Evolutionary conservation across 768 basidiomycete species (phyloP), one percentile per base, ranked within the genome.

Genomic region (Favolaschia claudopus): DNA sequence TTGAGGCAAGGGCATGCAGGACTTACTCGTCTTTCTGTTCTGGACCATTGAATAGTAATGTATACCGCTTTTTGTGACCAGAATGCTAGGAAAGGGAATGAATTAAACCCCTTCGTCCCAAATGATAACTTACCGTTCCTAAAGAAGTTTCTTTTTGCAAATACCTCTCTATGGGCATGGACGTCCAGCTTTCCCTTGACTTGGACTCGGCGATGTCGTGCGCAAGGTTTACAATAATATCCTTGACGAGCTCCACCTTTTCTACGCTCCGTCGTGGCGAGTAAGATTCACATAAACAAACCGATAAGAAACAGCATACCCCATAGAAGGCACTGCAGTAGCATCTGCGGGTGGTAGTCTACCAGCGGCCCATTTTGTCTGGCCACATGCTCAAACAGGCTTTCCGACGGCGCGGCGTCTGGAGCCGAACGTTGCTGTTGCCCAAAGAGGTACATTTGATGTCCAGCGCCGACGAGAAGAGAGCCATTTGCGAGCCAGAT

Each of bases 321-420:
- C 95, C 95, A 96, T 8, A 97, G 76, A 52, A 98, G 78, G 69
- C 94, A 96, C 69, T 98, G 96, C 13, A 95, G 75, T 17, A 99
- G 71, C 83, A 96, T 89, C 68, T 96, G 93, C 4, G 96, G 96
- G 74, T 98, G 94, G 71, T 93, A 95, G 72, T 97, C 93, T 17
- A 87, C 85, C 32, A 98, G 75, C 4, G 96, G 95, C 0, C 93
- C 94, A 70, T 96, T 95, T 45, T 85, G 82, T 55, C 87, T 76
- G 6, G 91, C 92, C 32, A 95, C 92, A 67, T 91, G 82, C 66
- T 93, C 91, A 55, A 96, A 92, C 15, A 96, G 77, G 63, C 86
- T 86, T 63, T 82, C 81, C 1, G 60, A 20, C 4, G 43, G 37
- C 27, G 62, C 37, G 13, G 48, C 42, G 29, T 70, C 62, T 5